A percentile compares a stretch with the other conserved stretches of the same genome.
phyloP scores from a whole-genome alignment of 2,329 filamentous ascomycete genomes.

The Teratosphaeria epicoccoides region DNA sequence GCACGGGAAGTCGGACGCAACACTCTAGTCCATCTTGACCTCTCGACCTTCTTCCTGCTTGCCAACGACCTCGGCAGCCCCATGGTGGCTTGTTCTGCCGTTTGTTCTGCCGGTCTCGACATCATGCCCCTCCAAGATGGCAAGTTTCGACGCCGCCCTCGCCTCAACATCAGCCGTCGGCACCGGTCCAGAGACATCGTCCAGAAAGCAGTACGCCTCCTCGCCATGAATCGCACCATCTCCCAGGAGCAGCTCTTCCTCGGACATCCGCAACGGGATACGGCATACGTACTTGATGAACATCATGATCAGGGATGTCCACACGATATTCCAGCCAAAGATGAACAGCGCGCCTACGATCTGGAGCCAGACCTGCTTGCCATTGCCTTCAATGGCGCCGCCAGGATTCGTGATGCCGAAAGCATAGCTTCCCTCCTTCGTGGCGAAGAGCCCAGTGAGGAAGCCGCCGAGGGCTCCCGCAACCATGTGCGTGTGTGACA shows the following conservation, averaged over 20 bases:
- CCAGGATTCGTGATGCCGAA: constrained; percentile 37
- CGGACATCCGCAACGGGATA: constrained; percentile 38
- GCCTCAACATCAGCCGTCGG: constrained; percentile 3
- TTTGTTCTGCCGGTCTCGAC: neutral
- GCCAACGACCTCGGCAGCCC: neutral
- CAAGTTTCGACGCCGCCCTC: neutral
- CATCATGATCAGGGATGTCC: constrained; percentile 39
- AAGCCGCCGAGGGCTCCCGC: constrained; percentile 39
- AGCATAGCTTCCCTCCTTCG: constrained; percentile 35
- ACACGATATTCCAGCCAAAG: constrained; percentile 42
- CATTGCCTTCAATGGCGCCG: constrained; percentile 42
- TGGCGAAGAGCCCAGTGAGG: constrained; percentile 38
- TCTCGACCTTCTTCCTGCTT: neutral
- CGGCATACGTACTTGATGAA: constrained; percentile 43
- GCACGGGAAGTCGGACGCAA: no score
- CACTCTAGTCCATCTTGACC: neutral
- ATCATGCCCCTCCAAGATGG: neutral
- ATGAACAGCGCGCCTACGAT: constrained; percentile 41
- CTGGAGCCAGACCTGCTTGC: constrained; percentile 40
- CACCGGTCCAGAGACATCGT: constrained; percentile 13
- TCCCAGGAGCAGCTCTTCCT: constrained; percentile 36
- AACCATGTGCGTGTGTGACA: constrained; percentile 41
- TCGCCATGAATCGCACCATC: constrained; percentile 42
- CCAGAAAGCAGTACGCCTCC: constrained; percentile 27
- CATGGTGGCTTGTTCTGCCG: neutral